These are phyloP conservation scores for Daedalea quercina DNA, from an alignment of 768 basidiomycete species.

Conservation along the genomic window DNA sequence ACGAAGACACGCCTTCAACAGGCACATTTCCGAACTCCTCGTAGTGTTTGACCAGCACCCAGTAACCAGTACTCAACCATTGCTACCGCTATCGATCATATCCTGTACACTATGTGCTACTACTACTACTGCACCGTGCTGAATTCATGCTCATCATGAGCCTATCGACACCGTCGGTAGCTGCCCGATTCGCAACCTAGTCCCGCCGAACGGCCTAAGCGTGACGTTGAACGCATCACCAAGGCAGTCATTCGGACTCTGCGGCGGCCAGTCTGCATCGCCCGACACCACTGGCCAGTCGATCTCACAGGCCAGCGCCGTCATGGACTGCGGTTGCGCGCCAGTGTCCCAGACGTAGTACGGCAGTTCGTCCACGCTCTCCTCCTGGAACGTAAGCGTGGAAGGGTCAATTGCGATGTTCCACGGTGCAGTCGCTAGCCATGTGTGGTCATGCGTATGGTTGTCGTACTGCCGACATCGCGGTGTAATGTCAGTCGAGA, in stretches of 20 bases:
- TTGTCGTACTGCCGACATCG: not conserved
- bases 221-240: not conserved
- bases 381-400: constrained; percentile 22
- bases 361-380: not conserved
- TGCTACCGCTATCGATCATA: too few relatives aligned
- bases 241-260: not conserved
- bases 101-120: too few relatives aligned
- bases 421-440: constrained; percentile 39
- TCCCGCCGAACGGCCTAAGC: not conserved
- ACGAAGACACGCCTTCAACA: too few relatives aligned
- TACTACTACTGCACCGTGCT: too few relatives aligned
- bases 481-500: not conserved
- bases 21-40: too few relatives aligned
- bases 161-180: not conserved
- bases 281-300: not conserved
- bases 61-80: too few relatives aligned
- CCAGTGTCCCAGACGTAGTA: constrained; percentile 2
- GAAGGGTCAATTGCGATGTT: constrained; percentile 49
- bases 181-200: not conserved
- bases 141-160: not conserved
- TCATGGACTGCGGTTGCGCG: not conserved
- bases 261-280: constrained; percentile 1
- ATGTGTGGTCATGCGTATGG: not conserved
- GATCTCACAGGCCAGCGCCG: not conserved
- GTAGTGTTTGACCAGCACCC: too few relatives aligned